Evolutionary conservation across 352 stramenopile species (phyloP).

Genomic region (Pythium dissotocum): DNA sequence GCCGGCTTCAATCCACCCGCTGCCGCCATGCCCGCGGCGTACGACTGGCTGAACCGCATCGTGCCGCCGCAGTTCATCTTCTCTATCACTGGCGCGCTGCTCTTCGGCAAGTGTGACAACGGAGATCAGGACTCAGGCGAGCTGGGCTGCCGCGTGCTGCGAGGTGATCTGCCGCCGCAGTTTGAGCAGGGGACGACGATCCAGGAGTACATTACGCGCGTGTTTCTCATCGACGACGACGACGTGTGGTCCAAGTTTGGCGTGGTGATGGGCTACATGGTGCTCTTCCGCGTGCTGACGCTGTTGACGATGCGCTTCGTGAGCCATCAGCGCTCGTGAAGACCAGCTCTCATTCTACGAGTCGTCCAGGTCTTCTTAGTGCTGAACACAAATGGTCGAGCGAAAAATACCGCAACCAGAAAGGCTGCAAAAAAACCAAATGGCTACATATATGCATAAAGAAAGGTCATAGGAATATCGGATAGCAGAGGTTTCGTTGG

Average conservation of each 20-base stretch:
- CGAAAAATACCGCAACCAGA: too few relatives aligned
- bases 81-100: slow-evolving; percentile 34
- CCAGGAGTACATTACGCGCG: slow-evolving; percentile 33
- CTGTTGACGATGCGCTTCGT: slow-evolving; percentile 56
- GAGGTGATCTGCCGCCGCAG: not conserved
- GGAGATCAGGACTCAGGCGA: not conserved
- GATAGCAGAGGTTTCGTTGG: not conserved
- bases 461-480: not conserved
- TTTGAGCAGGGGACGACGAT: not conserved
- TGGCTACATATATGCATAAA: not conserved
- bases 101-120: slow-evolving; percentile 41
- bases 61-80: slow-evolving; percentile 45
- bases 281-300: slow-evolving; percentile 28
- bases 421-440: not conserved
- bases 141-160: slow-evolving; percentile 47
- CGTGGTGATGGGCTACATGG: not conserved
- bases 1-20: slow-evolving; percentile 17
- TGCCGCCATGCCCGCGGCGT: slow-evolving; percentile 26
- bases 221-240: slow-evolving; percentile 37
- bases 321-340: slow-evolving; percentile 38
- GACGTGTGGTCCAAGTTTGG: not conserved
- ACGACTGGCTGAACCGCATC: slow-evolving; percentile 41
- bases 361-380: too few relatives aligned
- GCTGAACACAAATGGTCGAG: too few relatives aligned
- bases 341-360: too few relatives aligned